Conservation (phyloP, 495 filamentous ascomycete species). For the Podospora pseudocomata region DNA sequence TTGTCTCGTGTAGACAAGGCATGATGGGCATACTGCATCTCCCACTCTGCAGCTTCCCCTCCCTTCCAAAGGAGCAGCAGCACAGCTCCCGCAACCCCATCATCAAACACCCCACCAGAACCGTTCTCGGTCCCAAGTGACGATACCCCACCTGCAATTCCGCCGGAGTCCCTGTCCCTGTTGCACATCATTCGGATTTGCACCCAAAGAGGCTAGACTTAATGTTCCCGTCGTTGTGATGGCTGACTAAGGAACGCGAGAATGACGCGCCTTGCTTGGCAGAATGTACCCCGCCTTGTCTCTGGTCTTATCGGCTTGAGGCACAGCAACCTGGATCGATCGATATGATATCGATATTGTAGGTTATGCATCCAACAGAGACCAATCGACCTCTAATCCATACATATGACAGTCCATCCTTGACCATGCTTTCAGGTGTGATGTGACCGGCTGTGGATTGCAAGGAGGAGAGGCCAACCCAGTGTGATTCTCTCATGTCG, state of each 20-base stretch:
- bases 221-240: neutral
- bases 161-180: neutral
- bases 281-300: neutral
- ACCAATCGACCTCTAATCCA: neutral
- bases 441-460: neutral
- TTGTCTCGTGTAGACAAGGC: neutral
- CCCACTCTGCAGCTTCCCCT: neutral
- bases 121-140: neutral
- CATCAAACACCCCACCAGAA: constrained; percentile 2
- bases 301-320: neutral
- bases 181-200: neutral
- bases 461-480: neutral
- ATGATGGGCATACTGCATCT: constrained; percentile 1
- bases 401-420: neutral
- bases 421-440: neutral
- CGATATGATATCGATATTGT: neutral
- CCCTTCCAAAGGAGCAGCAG: neutral
- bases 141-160: neutral
- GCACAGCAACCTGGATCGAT: constrained; percentile 6
- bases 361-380: neutral
- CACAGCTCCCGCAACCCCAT: neutral
- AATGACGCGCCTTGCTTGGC: constrained; percentile 13
- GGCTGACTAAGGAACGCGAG: constrained; percentile 34
- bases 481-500: neutral
- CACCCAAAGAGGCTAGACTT: neutral